Evolutionary conservation across 768 basidiomycete species (phyloP), one percentile per base, ranked within the genome.

Genomic region (Kwoniella dendrophila): DNA sequence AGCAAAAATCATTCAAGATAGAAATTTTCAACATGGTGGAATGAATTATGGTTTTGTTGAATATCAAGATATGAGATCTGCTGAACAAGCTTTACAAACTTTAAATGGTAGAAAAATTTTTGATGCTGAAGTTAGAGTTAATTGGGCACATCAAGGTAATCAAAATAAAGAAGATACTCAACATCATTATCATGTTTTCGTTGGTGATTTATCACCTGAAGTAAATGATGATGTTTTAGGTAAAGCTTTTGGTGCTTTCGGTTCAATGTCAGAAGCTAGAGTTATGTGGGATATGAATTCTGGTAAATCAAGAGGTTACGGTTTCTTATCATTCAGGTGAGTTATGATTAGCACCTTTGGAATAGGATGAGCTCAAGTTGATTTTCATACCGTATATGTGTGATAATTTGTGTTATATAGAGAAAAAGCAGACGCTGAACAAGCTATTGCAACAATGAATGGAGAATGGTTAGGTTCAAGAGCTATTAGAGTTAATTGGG

Each of bases 271-370:
- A 53, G 96, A 99, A 80, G 95, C 95, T 51, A 87, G 96, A 33
- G 96, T 98, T 63, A 98, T 98, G 95, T 98, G 95, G 95, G 96
- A 99, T 79, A 97, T 98, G 92, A 96, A 94, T 82, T 95, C 94
- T 55, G 96, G 96, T 64, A 97, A 98, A 83, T 92, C 89, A 74
- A 89, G 95, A 73, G 95, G 95, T 41, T 97, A 98, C 77, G 94
- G 95, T 52, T 98, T 98, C 85, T 86, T 98, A 67, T 94, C 95
- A 2, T 98, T 97, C 85, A 86, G 75, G 77, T 78, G 62, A 60
- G 74, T 73, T 4, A n/a, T n/a, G 38, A 40, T 40, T 40, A 40
- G 11, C 11, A 40, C n/a, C 38, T 40, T 40, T n/a, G 11, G 11
- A 40, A 11, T 40, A 11, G 38, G 38, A 11, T 45, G 44, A 5